Percentiles rank a stretch among this genome's conserved stretches.
Evolutionary conservation across 768 basidiomycete species (phyloP).

Genomic region (Tulasnella sp.): DNA sequence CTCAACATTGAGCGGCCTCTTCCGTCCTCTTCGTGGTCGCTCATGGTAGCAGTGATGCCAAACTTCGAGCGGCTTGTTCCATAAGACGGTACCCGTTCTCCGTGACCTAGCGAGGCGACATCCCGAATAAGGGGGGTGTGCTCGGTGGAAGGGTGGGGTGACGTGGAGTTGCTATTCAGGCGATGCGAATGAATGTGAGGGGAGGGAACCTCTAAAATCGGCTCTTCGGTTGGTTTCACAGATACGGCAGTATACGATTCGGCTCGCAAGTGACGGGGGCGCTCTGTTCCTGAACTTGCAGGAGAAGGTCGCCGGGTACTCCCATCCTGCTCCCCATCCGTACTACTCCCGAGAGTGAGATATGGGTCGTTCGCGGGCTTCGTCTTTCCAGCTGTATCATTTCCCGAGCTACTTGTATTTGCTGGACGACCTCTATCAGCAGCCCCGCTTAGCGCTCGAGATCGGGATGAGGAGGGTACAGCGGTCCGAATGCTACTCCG

Average conservation of each 20-base stretch:
- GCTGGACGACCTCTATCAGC: background rate
- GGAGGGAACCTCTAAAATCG: slow-evolving; percentile 15
- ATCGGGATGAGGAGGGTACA: slow-evolving; percentile 23
- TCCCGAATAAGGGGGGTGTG: slow-evolving; percentile 7
- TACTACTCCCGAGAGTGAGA: slow-evolving; percentile 14
- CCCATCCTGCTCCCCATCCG: slow-evolving; percentile 17
- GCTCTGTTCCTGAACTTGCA: background rate
- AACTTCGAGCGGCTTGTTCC: slow-evolving; percentile 6
- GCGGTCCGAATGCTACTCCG: slow-evolving; percentile 70
- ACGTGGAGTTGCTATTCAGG: slow-evolving; percentile 20
- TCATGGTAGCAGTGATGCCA: background rate
- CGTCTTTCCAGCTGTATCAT: slow-evolving; percentile 13
- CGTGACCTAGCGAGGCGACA: background rate
- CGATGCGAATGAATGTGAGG: background rate
- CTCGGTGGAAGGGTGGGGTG: slow-evolving; percentile 11
- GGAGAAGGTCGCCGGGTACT: slow-evolving; percentile 22
- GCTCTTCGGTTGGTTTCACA: slow-evolving; percentile 1
- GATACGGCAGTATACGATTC: background rate
- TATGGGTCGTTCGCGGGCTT: background rate
- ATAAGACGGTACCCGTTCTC: background rate
- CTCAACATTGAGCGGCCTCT: slow-evolving; percentile 6
- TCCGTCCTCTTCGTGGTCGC: slow-evolving; percentile 10
- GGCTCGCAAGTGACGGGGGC: background rate
- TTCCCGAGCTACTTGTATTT: slow-evolving; percentile 11
- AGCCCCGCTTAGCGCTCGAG: background rate